phyloP scores from a whole-genome alignment of 305 asterid genomes.

The Salvia sclarea region DNA sequence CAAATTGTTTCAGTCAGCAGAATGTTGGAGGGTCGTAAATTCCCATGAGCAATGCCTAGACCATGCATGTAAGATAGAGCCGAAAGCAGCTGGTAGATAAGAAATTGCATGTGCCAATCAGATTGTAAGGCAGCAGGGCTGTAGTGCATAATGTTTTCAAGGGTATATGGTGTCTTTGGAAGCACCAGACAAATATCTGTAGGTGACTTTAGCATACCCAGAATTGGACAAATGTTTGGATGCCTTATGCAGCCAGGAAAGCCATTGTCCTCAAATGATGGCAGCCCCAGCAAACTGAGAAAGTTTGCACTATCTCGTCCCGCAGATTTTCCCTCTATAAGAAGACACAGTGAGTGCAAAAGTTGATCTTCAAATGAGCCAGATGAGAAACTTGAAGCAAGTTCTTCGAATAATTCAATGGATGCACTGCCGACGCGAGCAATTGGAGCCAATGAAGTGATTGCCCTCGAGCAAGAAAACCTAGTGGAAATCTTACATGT shows the following conservation, averaged over 20 bases:
- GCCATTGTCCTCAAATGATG: slow-evolving; percentile 60
- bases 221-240: slow-evolving; percentile 79
- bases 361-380: slow-evolving; percentile 75
- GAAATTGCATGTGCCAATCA: slow-evolving; percentile 70
- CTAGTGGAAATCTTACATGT: slow-evolving; percentile 56
- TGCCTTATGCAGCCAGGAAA: slow-evolving; percentile 96
- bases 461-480: slow-evolving; percentile 81
- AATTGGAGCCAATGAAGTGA: slow-evolving; percentile 79
- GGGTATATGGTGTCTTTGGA: slow-evolving; percentile 71
- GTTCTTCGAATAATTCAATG: slow-evolving; percentile 53
- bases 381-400: slow-evolving; percentile 62
- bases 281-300: slow-evolving; percentile 76
- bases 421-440: slow-evolving; percentile 61
- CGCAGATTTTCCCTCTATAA: slow-evolving; percentile 68
- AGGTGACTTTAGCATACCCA: slow-evolving; percentile 73
- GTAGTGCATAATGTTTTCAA: slow-evolving; percentile 75
- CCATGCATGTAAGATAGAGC: slow-evolving; percentile 86
- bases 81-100: slow-evolving; percentile 84
- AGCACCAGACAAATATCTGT: slow-evolving; percentile 51
- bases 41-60: slow-evolving; percentile 77
- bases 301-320: slow-evolving; percentile 66
- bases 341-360: slow-evolving; percentile 58
- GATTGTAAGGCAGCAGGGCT: slow-evolving; percentile 70
- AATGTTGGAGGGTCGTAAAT: slow-evolving; percentile 67
- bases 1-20: slow-evolving; percentile 70